Evolutionary conservation across 2,329 filamentous ascomycete species (phyloP).

Genomic region (Pyricularia grisea): DNA sequence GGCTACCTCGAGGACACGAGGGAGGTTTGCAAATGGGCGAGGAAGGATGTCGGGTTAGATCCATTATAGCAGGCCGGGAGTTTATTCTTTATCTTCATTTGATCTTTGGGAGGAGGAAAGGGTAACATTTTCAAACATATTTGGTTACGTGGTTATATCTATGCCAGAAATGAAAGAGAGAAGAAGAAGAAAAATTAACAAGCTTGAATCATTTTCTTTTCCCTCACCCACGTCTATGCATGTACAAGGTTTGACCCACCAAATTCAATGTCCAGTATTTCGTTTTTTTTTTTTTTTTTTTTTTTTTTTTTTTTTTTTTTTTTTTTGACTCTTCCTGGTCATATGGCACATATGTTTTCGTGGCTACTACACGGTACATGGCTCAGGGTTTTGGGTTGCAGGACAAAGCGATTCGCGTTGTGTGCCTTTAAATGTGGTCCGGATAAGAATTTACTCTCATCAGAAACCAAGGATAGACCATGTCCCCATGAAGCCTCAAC

Average conservation of each 20-base stretch:
- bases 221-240: no score
- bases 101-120: no score
- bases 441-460: background rate
- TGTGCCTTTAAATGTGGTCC: background rate
- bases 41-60: background rate
- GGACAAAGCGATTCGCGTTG: background rate
- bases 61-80: background rate
- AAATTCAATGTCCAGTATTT: background rate
- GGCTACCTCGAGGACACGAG: background rate
- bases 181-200: background rate
- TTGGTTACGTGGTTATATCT: background rate
- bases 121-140: no score
- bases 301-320: no score
- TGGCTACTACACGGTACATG: background rate
- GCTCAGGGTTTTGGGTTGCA: background rate
- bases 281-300: no score
- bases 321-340: background rate
- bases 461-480: background rate
- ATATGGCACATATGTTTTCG: background rate
- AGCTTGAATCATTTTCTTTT: background rate
- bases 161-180: background rate
- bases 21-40: background rate
- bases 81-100: background rate
- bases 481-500: no score
- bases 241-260: background rate